Evolutionary conservation across 331 rosid genomes (phyloP).

Genomic region (Quercus phellos): DNA sequence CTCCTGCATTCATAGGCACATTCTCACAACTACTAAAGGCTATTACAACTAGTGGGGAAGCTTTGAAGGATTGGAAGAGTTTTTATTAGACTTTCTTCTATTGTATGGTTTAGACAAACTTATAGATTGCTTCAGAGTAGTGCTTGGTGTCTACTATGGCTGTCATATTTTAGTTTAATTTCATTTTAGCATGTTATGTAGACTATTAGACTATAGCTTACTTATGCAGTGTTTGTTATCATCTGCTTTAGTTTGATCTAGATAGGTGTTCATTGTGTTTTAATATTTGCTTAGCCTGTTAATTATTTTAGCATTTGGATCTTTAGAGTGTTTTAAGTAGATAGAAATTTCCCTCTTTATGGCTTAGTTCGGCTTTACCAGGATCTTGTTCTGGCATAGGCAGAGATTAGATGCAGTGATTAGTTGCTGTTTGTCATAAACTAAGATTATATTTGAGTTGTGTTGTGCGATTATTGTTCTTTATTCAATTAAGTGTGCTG

Average conservation of each 20-base stretch:
- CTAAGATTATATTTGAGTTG: background rate
- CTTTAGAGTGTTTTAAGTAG: background rate
- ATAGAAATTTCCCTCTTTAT: background rate
- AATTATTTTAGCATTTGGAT: background rate
- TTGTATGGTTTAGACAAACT: conserved; percentile 44
- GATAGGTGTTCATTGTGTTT: conserved; percentile 9
- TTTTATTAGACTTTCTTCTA: conserved; percentile 23
- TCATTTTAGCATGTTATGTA: conserved; percentile 25
- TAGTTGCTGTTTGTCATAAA: background rate
- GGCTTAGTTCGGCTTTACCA: background rate
- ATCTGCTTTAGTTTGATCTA: conserved; percentile 22
- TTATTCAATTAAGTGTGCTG: background rate
- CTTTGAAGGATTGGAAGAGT: conserved; percentile 35
- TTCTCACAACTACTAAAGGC: conserved; percentile 32
- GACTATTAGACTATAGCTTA: conserved; percentile 36
- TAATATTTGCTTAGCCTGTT: background rate
- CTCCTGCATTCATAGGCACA: conserved; percentile 34
- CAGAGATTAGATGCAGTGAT: background rate
- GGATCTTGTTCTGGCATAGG: background rate
- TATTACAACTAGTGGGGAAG: conserved; percentile 19
- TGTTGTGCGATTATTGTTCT: background rate
- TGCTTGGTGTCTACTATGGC: conserved; percentile 28
- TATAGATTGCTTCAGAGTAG: conserved; percentile 34
- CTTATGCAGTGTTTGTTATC: conserved; percentile 5
- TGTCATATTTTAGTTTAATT: conserved; percentile 30